Base-by-base conservation (phyloP, 805 yeast species). In the Candida pseudoglaebosa region DNA sequence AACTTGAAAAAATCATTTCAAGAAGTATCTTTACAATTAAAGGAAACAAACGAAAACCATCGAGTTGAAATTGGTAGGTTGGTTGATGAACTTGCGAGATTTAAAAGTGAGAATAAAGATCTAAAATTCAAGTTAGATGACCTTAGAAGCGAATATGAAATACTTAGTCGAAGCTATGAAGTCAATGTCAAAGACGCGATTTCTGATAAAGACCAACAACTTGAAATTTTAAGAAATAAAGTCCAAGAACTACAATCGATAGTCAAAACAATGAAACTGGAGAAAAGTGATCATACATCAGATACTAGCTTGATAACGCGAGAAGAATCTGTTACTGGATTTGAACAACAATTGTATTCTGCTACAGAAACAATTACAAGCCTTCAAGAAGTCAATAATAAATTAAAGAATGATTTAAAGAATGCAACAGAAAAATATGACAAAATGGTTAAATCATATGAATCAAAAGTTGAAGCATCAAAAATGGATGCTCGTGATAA, bases 401-500 rank as follows among this genome's bases (percentile, higher is more conserved):
- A 44, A 19, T 40, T 59, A 6, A 22, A 46, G 3, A 28, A 42
- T 3, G 58, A 61, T 15, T 22, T 62, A 1, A 43, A 36, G 5
- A 44, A 46, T 17, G 17, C 43, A 1, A 46, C 44, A 8, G 45
- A 46, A 6, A 28, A 31, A 7, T 37, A 45, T 14, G 61, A 55
- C 2, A 15, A 36, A 1, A 41, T 45, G 15, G 42, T 45, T 1
- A 57, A 49, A 35, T 43, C 34, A 20, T 46, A 49, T 32, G 63
- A 61, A 29, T 43, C 47, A n/a, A 55, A 53, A 29, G 21, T 61
- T 7, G 36, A 46, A 6, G 32, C 48, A 1, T 47, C 54, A 15
- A 62, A 54, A 36, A 37, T 49, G n/a, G 65, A 65, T 12, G 28
- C 62, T 13, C 52, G 53, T 5, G 59, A 59, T 12, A 53, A 49